Base-by-base conservation (phyloP, 805 yeast species). In the Metschnikowia kofuensis region DNA sequence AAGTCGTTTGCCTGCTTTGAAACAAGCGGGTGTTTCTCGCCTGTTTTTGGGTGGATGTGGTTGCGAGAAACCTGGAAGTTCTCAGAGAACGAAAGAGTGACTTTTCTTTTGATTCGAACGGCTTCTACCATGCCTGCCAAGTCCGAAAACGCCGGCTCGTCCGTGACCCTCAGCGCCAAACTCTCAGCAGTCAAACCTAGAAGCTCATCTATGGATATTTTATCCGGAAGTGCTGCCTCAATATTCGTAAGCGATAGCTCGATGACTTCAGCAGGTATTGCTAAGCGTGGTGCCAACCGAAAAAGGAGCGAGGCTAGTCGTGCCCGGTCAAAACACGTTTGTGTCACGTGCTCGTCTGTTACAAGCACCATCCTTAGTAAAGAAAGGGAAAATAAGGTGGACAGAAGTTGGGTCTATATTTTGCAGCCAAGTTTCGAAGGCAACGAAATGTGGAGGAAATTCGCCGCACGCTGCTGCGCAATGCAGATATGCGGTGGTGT, bases 1-100 rank as follows among this genome's bases (percentile, higher is more conserved):
- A 80, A 76, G 15, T 82, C 72, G 60, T 77, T 80, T 35, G 87
- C 79, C 49, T 79, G 82, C 38, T 85, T 71, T 2, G 95, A 82
- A 30, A 92, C 75, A 83, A 89, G 76, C 9, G 94, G 89, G 31
- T 47, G 50, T 4, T 46, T 41, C 31, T 40, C 44, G 2, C 44
- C 43, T 6, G 55, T 46, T 45, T 51, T 44, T 15, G 53, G 53
- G 42, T 50, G 47, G 1, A 37, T 15, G 27, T 50, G 38, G 28
- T 52, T 44, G 32, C 54, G 48, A 35, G 67, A 50, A 13, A 54
- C 30, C 8, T 37, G 39, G 14, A 68, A 56, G 54, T 60, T 65
- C 10, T 59, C 64, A 31, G 66, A 52, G 38, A 72, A 72, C 14
- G 60, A 42, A 1, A 46, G 40, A 7, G 49, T 40, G 10, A 61